Percentiles rank a stretch among this genome's conserved stretches.
phyloP scores from a whole-genome alignment of 306 rosid genomes.

The Luffa acutangula region DNA sequence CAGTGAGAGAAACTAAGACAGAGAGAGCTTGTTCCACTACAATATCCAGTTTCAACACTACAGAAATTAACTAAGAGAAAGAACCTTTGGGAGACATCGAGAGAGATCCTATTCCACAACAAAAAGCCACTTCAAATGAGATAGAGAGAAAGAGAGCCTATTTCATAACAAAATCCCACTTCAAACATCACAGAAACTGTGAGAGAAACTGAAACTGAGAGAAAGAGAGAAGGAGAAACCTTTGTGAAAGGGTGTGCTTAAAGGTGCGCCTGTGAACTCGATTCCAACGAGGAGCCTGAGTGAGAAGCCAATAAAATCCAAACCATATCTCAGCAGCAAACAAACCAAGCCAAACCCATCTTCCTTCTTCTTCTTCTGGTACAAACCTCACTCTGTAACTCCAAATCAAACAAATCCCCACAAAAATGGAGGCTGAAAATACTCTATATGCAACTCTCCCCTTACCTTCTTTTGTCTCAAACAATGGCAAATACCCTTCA shows the following conservation, averaged over 20 bases:
- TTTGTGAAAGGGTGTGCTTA: slow-evolving; percentile 43
- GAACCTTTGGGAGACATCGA: neutral
- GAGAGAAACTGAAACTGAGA: neutral
- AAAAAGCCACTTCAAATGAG: neutral
- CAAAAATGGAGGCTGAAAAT: slow-evolving; percentile 33
- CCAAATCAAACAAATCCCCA: slow-evolving; percentile 60
- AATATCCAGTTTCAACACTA: neutral
- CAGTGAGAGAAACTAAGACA: neutral
- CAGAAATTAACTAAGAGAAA: neutral
- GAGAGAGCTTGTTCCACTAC: neutral
- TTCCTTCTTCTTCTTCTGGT: slow-evolving; percentile 23
- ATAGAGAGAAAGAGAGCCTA: neutral
- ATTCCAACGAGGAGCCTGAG: slow-evolving; percentile 62
- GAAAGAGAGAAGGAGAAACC: slow-evolving; percentile 21
- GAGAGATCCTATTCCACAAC: neutral
- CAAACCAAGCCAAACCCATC: slow-evolving; percentile 51
- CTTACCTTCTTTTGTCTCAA: slow-evolving; percentile 39
- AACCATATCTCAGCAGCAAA: slow-evolving; percentile 68
- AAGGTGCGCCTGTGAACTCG: slow-evolving; percentile 39
- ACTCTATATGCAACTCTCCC: slow-evolving; percentile 32
- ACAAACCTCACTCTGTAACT: slow-evolving; percentile 37
- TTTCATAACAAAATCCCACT: neutral
- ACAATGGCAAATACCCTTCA: slow-evolving; percentile 21
- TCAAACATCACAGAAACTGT: neutral
- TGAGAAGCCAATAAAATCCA: slow-evolving; percentile 64